Percentiles rank a stretch among this genome's conserved stretches.
Evolutionary conservation across 2,329 filamentous ascomycete species (phyloP).

Genomic region (Mycosphaerella arachidis): DNA sequence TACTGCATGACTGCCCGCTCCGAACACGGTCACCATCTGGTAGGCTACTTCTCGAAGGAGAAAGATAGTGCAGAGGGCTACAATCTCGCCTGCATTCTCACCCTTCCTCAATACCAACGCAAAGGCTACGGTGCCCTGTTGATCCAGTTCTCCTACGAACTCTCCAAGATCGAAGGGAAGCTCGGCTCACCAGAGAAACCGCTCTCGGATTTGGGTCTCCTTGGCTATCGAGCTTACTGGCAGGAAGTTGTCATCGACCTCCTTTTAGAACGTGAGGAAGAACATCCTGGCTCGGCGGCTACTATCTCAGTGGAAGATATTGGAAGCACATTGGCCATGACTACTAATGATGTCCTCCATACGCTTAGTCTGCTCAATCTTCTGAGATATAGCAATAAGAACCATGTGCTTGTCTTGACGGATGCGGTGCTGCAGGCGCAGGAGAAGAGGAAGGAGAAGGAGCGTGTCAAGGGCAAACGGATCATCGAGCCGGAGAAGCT

Average conservation of each 20-base stretch:
- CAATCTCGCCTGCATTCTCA: constrained; percentile 97
- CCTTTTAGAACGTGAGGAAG: constrained; percentile 62
- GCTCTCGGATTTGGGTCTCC: constrained; percentile 82
- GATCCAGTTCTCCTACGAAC: constrained; percentile 96
- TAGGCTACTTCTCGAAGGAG: constrained; percentile 99
- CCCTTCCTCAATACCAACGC: constrained; percentile 90
- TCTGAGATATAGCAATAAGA: constrained; percentile 91
- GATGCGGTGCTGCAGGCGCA: constrained; percentile 69
- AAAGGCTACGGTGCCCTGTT: constrained; percentile 89
- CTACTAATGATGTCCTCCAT: constrained; percentile 93
- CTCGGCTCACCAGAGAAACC: constrained; percentile 96
- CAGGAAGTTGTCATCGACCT: constrained; percentile 88
- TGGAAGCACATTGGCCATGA: constrained; percentile 79
- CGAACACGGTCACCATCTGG: constrained; percentile 85
- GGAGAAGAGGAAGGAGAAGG: constrained; percentile 64
- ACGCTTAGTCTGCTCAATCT: constrained; percentile 91
- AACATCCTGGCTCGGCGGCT: constrained; percentile 46
- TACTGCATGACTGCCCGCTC: constrained; percentile 94
- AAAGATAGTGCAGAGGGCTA: constrained; percentile 96
- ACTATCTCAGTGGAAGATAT: constrained; percentile 83
- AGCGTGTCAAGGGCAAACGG: constrained; percentile 72
- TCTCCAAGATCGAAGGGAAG: constrained; percentile 91
- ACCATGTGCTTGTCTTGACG: constrained; percentile 92
- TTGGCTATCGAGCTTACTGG: constrained; percentile 97
- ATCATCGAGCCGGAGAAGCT: constrained; percentile 73